phyloP scores from a whole-genome alignment of 2,329 filamentous ascomycete species.

The Penicillium aurantiogriseum region DNA sequence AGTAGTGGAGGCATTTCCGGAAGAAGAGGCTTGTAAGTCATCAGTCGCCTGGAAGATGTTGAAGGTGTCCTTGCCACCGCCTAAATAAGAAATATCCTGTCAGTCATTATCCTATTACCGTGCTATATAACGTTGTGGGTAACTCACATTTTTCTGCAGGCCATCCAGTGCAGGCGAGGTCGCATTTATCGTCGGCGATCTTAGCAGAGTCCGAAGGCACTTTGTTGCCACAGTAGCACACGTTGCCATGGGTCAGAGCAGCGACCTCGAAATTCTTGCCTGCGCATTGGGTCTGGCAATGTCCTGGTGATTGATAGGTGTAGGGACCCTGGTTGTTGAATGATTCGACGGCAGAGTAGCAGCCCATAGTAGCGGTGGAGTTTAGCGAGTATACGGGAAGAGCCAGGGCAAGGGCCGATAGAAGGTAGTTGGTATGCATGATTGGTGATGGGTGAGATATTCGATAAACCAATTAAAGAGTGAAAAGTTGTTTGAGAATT shows the following conservation, averaged over 20 bases:
- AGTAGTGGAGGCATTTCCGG: slow-evolving; percentile 1
- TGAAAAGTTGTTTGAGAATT: neutral
- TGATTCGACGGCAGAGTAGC: slow-evolving; percentile 15
- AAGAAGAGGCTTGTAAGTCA: slow-evolving; percentile 1
- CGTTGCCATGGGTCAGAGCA: slow-evolving; percentile 17
- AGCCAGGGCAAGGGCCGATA: slow-evolving; percentile 16
- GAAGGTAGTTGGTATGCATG: slow-evolving; percentile 15
- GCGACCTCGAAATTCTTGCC: slow-evolving; percentile 13
- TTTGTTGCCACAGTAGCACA: slow-evolving; percentile 27
- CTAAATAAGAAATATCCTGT: slow-evolving; percentile 7
- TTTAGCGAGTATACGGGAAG: slow-evolving; percentile 7
- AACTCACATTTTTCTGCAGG: slow-evolving; percentile 23
- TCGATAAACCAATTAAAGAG: slow-evolving; percentile 1
- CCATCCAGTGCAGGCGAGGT: slow-evolving; percentile 21
- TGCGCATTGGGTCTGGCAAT: slow-evolving; percentile 20
- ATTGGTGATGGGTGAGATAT: neutral
- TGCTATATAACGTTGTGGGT: neutral
- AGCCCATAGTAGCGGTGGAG: slow-evolving; percentile 13
- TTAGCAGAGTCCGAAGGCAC: slow-evolving; percentile 16
- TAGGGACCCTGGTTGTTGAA: slow-evolving; percentile 10
- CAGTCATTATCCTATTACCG: neutral
- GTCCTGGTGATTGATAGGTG: slow-evolving; percentile 11
- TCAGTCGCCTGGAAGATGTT: slow-evolving; percentile 15
- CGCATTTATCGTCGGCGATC: slow-evolving; percentile 23
- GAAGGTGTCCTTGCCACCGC: slow-evolving; percentile 21